Conservation (phyloP, 257 asterid species). For the Misopates orontium region DNA sequence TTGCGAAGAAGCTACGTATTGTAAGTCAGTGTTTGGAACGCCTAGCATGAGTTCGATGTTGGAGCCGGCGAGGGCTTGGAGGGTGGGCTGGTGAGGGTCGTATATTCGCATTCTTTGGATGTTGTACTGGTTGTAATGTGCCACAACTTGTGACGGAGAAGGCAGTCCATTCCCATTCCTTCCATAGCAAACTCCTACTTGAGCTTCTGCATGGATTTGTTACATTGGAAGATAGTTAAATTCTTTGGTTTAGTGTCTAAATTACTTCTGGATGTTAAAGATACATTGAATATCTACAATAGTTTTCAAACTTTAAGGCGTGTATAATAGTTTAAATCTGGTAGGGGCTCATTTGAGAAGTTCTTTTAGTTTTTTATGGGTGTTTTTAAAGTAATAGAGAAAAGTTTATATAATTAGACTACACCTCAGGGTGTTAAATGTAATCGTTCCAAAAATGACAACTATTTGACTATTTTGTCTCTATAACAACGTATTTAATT, state of each 20-base stretch:
- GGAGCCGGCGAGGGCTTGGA: slow-evolving; percentile 40
- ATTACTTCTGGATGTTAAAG: too few relatives aligned
- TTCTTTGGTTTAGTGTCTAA: too few relatives aligned
- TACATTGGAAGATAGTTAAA: neutral
- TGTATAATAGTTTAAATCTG: too few relatives aligned
- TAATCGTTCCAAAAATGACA: neutral
- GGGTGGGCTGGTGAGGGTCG: slow-evolving; percentile 28
- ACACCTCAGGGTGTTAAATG: neutral
- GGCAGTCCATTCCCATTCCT: slow-evolving; percentile 30
- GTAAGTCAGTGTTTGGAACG: slow-evolving; percentile 27
- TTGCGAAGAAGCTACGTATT: slow-evolving; percentile 21
- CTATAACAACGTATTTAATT: neutral
- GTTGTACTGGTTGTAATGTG: slow-evolving; percentile 29
- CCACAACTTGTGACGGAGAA: slow-evolving; percentile 27
- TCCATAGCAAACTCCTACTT: slow-evolving; percentile 37
- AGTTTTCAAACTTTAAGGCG: too few relatives aligned
- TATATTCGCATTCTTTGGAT: slow-evolving; percentile 36
- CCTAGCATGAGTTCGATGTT: slow-evolving; percentile 37
- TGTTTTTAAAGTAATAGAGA: too few relatives aligned
- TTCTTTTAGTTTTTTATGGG: too few relatives aligned
- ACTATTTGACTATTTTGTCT: neutral
- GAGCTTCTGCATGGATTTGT: slow-evolving; percentile 24
- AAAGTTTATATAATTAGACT: too few relatives aligned
- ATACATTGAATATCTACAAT: too few relatives aligned
- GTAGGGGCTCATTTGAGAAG: too few relatives aligned